phyloP scores from a whole-genome alignment of 2,329 filamentous ascomycete species.

The Botryosphaeria dothidea region DNA sequence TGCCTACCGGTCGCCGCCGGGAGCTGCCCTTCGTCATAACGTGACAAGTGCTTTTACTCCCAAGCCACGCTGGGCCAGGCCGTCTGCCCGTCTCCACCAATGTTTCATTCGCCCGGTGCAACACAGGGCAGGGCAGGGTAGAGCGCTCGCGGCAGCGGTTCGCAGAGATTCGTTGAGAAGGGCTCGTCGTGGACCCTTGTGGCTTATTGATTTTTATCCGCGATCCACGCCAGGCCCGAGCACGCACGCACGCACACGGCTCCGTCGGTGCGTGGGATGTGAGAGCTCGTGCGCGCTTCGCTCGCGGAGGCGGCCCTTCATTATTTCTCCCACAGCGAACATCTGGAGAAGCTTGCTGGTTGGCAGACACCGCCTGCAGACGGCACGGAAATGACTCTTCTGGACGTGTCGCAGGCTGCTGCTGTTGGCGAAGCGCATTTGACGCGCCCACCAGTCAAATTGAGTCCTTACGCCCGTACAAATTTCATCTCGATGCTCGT shows the following conservation, averaged over 20 bases:
- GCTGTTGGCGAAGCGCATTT: background rate
- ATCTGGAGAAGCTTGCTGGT: background rate
- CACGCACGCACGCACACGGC: background rate
- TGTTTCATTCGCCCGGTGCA: conserved; percentile 12
- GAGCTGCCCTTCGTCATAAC: conserved; percentile 1
- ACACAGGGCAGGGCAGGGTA: no score
- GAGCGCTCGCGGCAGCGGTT: background rate
- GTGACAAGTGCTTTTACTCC: background rate
- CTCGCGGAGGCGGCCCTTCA: conserved; percentile 7
- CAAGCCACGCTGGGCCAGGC: conserved; percentile 1
- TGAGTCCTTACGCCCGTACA: background rate
- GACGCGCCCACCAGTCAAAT: background rate
- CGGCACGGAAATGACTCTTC: background rate
- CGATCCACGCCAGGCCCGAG: conserved; percentile 2
- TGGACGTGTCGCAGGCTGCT: background rate
- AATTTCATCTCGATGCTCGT: background rate
- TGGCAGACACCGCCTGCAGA: background rate
- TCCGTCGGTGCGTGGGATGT: background rate
- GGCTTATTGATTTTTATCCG: conserved; percentile 14
- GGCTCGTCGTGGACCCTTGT: background rate
- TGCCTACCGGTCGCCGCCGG: background rate
- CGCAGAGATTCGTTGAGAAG: conserved; percentile 5
- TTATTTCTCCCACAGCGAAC: background rate
- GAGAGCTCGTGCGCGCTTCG: background rate
- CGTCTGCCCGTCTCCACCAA: background rate